Evolutionary conservation across 2,329 filamentous ascomycete genomes (phyloP).

Genomic region (Ploettnerulaceae sp.): DNA sequence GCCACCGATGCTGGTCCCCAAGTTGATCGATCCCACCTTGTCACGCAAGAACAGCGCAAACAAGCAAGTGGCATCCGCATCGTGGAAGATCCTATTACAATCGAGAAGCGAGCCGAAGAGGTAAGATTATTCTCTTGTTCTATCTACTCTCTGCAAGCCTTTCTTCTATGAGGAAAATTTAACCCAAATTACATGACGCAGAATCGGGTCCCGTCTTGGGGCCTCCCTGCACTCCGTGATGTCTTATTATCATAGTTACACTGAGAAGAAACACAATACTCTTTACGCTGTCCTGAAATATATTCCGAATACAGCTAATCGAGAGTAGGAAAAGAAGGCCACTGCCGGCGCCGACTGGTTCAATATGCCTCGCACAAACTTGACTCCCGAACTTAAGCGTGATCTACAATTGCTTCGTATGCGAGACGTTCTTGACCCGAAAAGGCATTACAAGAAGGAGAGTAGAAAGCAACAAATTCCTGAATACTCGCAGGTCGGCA

Average conservation of each 20-base stretch:
- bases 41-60: slow-evolving; percentile 43
- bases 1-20: slow-evolving; percentile 48
- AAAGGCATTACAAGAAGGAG: slow-evolving; percentile 63
- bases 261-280: slow-evolving; percentile 43
- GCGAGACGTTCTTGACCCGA: slow-evolving; percentile 82
- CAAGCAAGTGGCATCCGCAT: slow-evolving; percentile 45
- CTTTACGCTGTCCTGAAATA: slow-evolving; percentile 10
- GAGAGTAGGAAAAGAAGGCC: slow-evolving; percentile 40
- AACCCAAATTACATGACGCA: slow-evolving; percentile 68
- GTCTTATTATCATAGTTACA: slow-evolving; percentile 62
- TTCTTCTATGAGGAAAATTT: slow-evolving; percentile 68
- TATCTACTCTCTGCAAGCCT: background rate
- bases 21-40: slow-evolving; percentile 47
- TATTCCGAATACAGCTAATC: slow-evolving; percentile 22
- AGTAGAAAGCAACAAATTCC: slow-evolving; percentile 62
- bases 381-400: slow-evolving; percentile 81
- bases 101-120: slow-evolving; percentile 44
- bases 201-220: slow-evolving; percentile 75
- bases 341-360: slow-evolving; percentile 83
- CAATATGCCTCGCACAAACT: slow-evolving; percentile 74
- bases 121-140: slow-evolving; percentile 38
- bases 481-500: slow-evolving; percentile 83
- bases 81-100: slow-evolving; percentile 48
- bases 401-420: slow-evolving; percentile 88
- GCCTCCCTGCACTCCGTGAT: slow-evolving; percentile 64